phyloP scores from a whole-genome alignment of 768 basidiomycete species.

The Tephrocybe sp. region DNA sequence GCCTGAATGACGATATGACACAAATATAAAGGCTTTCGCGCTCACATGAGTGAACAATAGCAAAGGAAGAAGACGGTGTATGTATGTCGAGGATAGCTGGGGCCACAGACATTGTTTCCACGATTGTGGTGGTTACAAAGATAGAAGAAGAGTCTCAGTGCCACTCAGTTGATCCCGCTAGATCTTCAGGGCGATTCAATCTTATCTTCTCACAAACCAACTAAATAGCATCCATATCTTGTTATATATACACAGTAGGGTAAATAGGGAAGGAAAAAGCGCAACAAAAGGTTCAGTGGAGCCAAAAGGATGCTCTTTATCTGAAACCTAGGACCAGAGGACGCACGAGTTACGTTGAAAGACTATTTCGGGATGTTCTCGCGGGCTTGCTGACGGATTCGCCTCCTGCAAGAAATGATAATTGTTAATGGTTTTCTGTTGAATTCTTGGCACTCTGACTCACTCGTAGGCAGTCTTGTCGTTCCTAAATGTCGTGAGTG shows the following conservation, averaged over 20 bases:
- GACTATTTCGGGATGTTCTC: conserved; percentile 87
- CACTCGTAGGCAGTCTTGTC: conserved; percentile 93
- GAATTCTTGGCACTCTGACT: conserved; percentile 20
- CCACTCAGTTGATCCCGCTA: too few relatives aligned
- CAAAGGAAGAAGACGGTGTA: conserved; percentile 72
- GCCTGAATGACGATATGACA: neutral
- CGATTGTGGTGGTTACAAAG: neutral
- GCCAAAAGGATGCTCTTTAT: neutral
- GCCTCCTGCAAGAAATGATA: conserved; percentile 47
- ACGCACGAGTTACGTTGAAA: neutral
- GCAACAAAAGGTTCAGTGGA: conserved; percentile 3
- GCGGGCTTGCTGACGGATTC: conserved; percentile 81
- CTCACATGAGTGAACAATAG: conserved; percentile 73
- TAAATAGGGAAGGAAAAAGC: neutral
- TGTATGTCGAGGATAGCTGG: conserved; percentile 67
- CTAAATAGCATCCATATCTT: neutral
- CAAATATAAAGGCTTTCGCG: conserved; percentile 8
- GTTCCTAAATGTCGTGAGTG: conserved; percentile 53
- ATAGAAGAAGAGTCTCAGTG: neutral
- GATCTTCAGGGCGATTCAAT: too few relatives aligned
- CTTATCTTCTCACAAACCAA: neutral
- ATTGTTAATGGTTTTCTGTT: neutral
- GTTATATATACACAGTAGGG: conserved; percentile 3
- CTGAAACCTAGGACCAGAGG: neutral
- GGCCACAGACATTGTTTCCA: conserved; percentile 23